Evolutionary conservation across 2,329 filamentous ascomycete species (phyloP), one percentile per base, ranked within the genome.

Genomic region (Herpotrichia juniperi): DNA sequence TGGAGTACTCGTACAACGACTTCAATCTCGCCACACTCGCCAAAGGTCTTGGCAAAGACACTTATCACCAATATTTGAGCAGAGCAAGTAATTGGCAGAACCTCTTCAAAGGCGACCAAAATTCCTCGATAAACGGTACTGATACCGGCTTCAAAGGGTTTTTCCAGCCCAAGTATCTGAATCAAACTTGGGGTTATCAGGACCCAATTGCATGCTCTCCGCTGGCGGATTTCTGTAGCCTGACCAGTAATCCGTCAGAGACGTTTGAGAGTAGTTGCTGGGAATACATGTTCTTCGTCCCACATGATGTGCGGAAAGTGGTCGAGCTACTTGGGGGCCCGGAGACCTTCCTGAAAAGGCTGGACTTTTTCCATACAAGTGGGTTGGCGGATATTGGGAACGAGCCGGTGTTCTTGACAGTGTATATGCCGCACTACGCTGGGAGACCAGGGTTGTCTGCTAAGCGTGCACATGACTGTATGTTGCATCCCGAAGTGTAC

Each of bases 231-330:
- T 71, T 68, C 24, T 74, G 68, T 43, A 69, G 67, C 0, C 47
- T 74, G 17, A 72, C 71, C 6, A 62, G 57, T 2, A 74, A 69
- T 1, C 86, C 83, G 0, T 79, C 82, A 6, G 88, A 91, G 70
- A 91, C 88, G 0, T 91, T 88, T 59, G 89, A 92, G 68, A 86
- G 83, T 37, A 87, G 83, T 53, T 77, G 83, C 1, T 92, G 88
- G 88, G 83, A 90, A 49, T 91, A 91, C 64, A 84, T 83, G 14
- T 91, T 90, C 58, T 79, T 76, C 51, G 78, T 78, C 0, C 78
- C 78, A 0, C 77, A 79, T 19, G 77, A 79, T 46, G 68, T 75
- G 47, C 63, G 68, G 0, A 63, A 67, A 12, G 58, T 79, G 2
- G 75, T 79, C 24, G 62, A 67, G 6, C 63, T 70, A 1, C 65